A percentile compares a stretch with the other conserved stretches of the same genome.
Conservation (phyloP, 2,329 filamentous ascomycete genomes). For the Fonsecaea erecta region DNA sequence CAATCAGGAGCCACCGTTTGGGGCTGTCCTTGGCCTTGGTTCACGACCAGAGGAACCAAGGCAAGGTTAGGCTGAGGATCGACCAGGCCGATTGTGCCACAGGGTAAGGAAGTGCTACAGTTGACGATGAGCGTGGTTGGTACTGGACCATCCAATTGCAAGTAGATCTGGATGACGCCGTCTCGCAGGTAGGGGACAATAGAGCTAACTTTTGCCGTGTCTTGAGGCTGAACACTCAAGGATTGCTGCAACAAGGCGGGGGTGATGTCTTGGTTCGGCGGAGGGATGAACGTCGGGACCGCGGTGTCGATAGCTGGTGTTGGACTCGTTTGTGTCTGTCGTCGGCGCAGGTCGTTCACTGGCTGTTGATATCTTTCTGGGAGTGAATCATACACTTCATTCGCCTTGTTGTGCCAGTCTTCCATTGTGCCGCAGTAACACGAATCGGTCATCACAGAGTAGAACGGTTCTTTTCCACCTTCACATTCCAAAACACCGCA, state of each 20-base stretch:
- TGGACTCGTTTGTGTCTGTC: constrained; percentile 16
- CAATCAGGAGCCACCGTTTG: constrained; percentile 33
- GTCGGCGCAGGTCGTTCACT: constrained; percentile 19
- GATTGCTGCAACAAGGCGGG: constrained; percentile 34
- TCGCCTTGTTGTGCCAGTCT: constrained; percentile 15
- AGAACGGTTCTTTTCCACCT: constrained; percentile 21
- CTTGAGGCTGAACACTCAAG: constrained; percentile 32
- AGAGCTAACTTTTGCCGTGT: constrained; percentile 34
- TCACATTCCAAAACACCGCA: constrained; percentile 18
- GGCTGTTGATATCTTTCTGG: constrained; percentile 2
- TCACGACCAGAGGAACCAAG: constrained; percentile 32
- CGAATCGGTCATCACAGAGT: constrained; percentile 22
- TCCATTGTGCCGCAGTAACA: constrained; percentile 25
- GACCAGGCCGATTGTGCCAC: constrained; percentile 30
- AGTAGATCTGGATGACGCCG: constrained; percentile 28
- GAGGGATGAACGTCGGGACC: constrained; percentile 34
- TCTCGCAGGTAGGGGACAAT: constrained; percentile 33
- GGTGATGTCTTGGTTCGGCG: constrained; percentile 36
- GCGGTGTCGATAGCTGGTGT: constrained; percentile 15
- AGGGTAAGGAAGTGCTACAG: constrained; percentile 32
- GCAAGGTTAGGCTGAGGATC: constrained; percentile 32
- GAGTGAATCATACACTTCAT: constrained; percentile 1
- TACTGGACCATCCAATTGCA: constrained; percentile 35
- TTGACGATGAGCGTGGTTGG: constrained; percentile 34
- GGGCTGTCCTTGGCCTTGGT: constrained; percentile 30